A percentile compares a stretch with the other conserved stretches of the same genome.
These are phyloP conservation scores for Pilaira anomala DNA, from an alignment of 192 early-diverging fungal species.

Conservation along the genomic window DNA sequence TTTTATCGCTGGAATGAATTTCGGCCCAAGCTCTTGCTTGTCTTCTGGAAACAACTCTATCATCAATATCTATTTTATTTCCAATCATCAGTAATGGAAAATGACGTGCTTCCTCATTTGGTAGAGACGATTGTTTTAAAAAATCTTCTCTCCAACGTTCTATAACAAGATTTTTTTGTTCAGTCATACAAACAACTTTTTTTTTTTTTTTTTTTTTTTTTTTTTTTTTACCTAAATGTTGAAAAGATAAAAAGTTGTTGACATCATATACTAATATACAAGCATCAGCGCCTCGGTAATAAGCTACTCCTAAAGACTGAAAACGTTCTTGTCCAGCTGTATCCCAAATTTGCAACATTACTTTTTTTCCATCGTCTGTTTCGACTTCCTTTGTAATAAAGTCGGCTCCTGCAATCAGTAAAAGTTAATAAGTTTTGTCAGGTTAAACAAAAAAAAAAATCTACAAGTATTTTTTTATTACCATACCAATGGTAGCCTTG, in stretches of 20 bases:
- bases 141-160: conserved; percentile 95
- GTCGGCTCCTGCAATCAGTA: conserved; percentile 57
- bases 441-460: not conserved
- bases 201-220: too few species aligned
- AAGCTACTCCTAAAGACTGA: conserved; percentile 92
- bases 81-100: conserved; percentile 98
- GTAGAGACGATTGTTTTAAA: conserved; percentile 75
- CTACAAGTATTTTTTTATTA: not conserved
- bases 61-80: conserved; percentile 97
- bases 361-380: conserved; percentile 74
- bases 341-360: conserved; percentile 84
- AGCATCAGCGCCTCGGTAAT: conserved; percentile 97
- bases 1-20: conserved; percentile 66
- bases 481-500: conserved; percentile 91
- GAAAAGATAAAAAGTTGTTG: conserved; percentile 85
- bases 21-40: conserved; percentile 65
- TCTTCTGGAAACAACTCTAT: conserved; percentile 64
- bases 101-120: conserved; percentile 74
- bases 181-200: not conserved
- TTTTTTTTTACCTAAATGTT: conserved; percentile 61
- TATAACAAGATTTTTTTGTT: not conserved
- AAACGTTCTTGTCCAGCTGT: conserved; percentile 98
- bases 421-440: not conserved
- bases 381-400: conserved; percentile 95
- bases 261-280: conserved; percentile 95